Evolutionary conservation across 495 filamentous ascomycete species (phyloP).

Genomic region (Annulohypoxylon moriforme): DNA sequence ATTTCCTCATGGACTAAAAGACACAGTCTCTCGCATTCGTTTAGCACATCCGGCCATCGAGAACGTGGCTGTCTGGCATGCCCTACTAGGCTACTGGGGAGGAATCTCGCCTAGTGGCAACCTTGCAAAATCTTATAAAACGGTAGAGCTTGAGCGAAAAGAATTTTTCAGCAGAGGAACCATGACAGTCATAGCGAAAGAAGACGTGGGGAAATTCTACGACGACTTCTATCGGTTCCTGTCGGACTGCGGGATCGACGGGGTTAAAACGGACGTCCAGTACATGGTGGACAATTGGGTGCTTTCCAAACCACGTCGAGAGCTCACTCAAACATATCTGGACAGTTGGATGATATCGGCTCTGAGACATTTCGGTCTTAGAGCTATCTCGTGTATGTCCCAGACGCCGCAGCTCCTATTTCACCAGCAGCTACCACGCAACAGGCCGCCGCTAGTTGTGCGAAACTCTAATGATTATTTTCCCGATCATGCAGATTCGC

Average conservation of each 20-base stretch:
- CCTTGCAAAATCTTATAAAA: conserved; percentile 82
- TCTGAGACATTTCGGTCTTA: conserved; percentile 78
- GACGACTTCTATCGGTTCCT: conserved; percentile 92
- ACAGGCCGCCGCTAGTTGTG: conserved; percentile 73
- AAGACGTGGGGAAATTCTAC: conserved; percentile 81
- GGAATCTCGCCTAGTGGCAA: conserved; percentile 78
- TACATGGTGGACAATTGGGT: conserved; percentile 83
- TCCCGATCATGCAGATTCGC: conserved; percentile 77
- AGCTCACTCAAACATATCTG: conserved; percentile 78
- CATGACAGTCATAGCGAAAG: conserved; percentile 77
- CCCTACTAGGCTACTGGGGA: conserved; percentile 95
- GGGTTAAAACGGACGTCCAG: conserved; percentile 92
- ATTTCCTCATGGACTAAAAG: conserved; percentile 83
- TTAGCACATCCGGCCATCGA: conserved; percentile 76
- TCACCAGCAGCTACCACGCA: conserved; percentile 79
- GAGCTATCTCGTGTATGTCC: conserved; percentile 93
- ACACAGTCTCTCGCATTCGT: conserved; percentile 74
- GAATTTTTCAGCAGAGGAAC: conserved; percentile 68
- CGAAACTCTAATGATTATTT: conserved; percentile 97
- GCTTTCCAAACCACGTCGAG: conserved; percentile 71
- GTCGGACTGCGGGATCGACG: conserved; percentile 73
- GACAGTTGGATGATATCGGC: conserved; percentile 86
- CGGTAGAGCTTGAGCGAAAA: conserved; percentile 67
- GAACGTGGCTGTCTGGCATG: conserved; percentile 94
- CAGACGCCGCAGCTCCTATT: conserved; percentile 85